Evolutionary conservation across 768 basidiomycete species (phyloP), one percentile per base, ranked within the genome.

Genomic region (Boletus vinaceobasis): DNA sequence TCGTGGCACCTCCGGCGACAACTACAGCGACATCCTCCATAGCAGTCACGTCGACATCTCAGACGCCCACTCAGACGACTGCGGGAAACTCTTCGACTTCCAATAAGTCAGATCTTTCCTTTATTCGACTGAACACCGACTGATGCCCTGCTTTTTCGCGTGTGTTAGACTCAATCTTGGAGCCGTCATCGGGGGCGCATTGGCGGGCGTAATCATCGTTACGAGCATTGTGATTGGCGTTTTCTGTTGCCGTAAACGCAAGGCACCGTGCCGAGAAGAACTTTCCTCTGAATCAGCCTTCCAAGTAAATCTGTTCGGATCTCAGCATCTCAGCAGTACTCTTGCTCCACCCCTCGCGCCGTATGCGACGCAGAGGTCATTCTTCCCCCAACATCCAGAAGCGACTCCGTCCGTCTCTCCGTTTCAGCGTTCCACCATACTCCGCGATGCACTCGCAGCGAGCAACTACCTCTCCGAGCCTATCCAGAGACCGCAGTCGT

Each of bases 121-220:
- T 48, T 39, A 4, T 7, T 17, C 10, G 6, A 21, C 8, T n/a
- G n/a, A 37, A 29, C 23, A 50, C 31, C 26, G 13, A 53, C 52
- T 65, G 37, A 65, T 21, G 0, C 7, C 4, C 13, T 21, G 10
- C 11, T 39, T 42, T 37, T 7, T 17, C 5, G 17, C 6, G 4
- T 4, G 4, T 4, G 53, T 37, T 21, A 68, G 66, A 26, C 23
- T 52, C 47, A 37, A 57, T 43, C 3, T 63, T 4, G 64, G 58
- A 13, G 55, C 14, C 11, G 35, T 56, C 8, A 27, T 68, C 23
- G 65, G 60, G 8, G 58, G 53, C 2, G 26, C 53, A 13, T 11
- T 65, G n/a, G 63, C 55, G 9, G 63, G 63, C 14, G 5, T 50
- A 5, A 31, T 52, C 14, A 14, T 53, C 13, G 5, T 57, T 3